phyloP scores from a whole-genome alignment of 768 basidiomycete species.

The Coprinellus aureogranulatus region DNA sequence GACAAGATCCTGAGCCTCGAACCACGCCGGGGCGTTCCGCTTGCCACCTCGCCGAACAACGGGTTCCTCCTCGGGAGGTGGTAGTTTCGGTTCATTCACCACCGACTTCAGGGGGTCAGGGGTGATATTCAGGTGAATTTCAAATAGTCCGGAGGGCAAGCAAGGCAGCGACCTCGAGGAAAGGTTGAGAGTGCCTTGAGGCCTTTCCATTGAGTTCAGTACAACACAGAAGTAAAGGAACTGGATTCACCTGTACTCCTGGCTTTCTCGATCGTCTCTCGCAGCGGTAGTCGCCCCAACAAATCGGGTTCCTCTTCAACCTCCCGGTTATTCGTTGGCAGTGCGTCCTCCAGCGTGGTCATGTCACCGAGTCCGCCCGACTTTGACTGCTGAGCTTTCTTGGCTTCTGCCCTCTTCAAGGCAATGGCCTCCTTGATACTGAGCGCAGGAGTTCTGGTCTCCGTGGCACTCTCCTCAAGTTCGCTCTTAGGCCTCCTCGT shows the following conservation, averaged over 20 bases:
- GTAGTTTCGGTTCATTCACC: constrained; percentile 55
- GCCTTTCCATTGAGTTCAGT: constrained; percentile 49
- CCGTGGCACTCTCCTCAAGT: constrained; percentile 4
- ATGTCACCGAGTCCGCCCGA: constrained; percentile 22
- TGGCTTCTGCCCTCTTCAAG: constrained; percentile 73
- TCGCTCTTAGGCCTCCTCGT: constrained; percentile 12
- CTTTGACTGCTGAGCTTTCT: constrained; percentile 47
- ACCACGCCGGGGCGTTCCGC: constrained; percentile 63
- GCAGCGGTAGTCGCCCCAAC: constrained; percentile 63
- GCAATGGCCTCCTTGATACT: constrained; percentile 80
- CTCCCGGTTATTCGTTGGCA: constrained; percentile 31
- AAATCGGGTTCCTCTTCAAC: constrained; percentile 47
- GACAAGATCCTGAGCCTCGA: constrained; percentile 75
- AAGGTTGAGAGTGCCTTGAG: constrained; percentile 66
- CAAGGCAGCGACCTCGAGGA: constrained; percentile 70
- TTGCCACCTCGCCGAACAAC: constrained; percentile 39
- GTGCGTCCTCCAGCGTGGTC: constrained; percentile 48
- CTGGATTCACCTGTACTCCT: constrained; percentile 66
- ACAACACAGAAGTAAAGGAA: constrained; percentile 23
- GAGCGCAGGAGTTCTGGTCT: constrained; percentile 26
- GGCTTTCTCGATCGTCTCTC: constrained; percentile 75
- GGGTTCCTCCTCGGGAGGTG: constrained; percentile 32
- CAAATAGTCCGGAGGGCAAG: constrained; percentile 74
- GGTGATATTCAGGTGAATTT: constrained; percentile 73
- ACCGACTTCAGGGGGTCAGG: constrained; percentile 69